Evolutionary conservation across 306 rosid genomes (phyloP).

Genomic region (Gillenia trifoliata): DNA sequence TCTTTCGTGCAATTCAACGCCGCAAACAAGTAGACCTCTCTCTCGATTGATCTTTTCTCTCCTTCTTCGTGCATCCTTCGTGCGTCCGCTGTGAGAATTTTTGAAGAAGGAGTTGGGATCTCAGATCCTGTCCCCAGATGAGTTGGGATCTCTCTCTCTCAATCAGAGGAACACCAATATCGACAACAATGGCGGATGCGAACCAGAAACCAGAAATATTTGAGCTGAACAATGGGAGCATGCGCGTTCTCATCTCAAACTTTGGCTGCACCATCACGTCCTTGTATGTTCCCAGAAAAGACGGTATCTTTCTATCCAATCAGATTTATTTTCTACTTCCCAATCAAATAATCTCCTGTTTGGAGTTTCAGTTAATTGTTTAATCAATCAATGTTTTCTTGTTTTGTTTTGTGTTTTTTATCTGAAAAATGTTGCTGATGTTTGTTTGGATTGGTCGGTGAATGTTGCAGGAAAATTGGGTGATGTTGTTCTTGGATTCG

Average conservation of each 20-base stretch:
- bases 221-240: constrained; percentile 83
- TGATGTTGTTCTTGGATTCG: constrained; percentile 96
- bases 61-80: too few species aligned
- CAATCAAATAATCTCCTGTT: background rate
- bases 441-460: background rate
- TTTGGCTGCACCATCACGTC: constrained; percentile 92
- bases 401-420: background rate
- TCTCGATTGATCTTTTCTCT: too few species aligned
- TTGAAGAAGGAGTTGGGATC: too few species aligned
- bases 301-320: constrained; percentile 33
- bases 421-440: constrained; percentile 7
- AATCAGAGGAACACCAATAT: background rate
- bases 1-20: too few species aligned
- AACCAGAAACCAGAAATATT: constrained; percentile 60
- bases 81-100: too few species aligned
- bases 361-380: background rate
- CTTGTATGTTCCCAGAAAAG: constrained; percentile 69
- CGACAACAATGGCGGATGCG: constrained; percentile 66
- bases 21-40: too few species aligned
- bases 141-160: too few species aligned
- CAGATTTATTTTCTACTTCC: background rate
- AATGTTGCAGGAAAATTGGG: constrained; percentile 57
- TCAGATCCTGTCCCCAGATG: too few species aligned
- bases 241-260: constrained; percentile 60
- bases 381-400: background rate